These are phyloP conservation scores for Pisolithus microcarpus DNA, from an alignment of 768 basidiomycete genomes.

Conservation along the genomic window DNA sequence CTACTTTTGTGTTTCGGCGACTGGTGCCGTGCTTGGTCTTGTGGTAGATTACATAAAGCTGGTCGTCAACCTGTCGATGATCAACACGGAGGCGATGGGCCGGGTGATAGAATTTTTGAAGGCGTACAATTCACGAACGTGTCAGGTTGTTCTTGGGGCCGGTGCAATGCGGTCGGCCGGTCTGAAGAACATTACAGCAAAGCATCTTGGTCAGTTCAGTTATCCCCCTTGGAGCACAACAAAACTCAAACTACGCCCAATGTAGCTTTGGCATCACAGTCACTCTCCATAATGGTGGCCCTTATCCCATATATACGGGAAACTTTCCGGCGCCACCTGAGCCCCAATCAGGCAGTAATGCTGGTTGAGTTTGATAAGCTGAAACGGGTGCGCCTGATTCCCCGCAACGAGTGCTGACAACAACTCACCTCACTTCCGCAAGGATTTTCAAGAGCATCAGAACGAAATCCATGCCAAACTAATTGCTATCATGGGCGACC, in stretches of 20 bases:
- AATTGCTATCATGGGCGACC: constrained; percentile 96
- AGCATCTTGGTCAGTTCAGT: constrained; percentile 71
- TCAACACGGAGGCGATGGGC: constrained; percentile 94
- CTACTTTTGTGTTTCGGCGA: constrained; percentile 85
- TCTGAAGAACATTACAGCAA: constrained; percentile 96
- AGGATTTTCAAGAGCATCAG: constrained; percentile 99
- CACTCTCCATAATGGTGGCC: constrained; percentile 87
- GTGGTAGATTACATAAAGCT: constrained; percentile 83
- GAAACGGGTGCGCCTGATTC: constrained; percentile 64
- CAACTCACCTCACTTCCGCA: neutral
- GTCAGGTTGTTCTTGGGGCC: constrained; percentile 96
- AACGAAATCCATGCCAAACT: constrained; percentile 98
- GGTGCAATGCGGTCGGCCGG: constrained; percentile 99
- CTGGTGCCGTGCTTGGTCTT: constrained; percentile 62
- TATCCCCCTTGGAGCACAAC: constrained; percentile 3
- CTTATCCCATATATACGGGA: constrained; percentile 96
- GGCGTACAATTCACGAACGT: constrained; percentile 95
- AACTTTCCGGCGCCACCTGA: constrained; percentile 88
- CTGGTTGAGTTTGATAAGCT: constrained; percentile 97
- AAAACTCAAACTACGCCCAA: constrained; percentile 7
- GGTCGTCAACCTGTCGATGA: constrained; percentile 77
- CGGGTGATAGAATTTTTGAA: constrained; percentile 93
- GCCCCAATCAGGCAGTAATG: constrained; percentile 93
- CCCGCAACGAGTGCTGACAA: constrained; percentile 1
- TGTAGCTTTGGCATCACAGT: constrained; percentile 90